Evolutionary conservation across 23 red algal species (phyloP), one percentile per base, ranked within the genome.

Genomic region (Gracilaria caudata): DNA sequence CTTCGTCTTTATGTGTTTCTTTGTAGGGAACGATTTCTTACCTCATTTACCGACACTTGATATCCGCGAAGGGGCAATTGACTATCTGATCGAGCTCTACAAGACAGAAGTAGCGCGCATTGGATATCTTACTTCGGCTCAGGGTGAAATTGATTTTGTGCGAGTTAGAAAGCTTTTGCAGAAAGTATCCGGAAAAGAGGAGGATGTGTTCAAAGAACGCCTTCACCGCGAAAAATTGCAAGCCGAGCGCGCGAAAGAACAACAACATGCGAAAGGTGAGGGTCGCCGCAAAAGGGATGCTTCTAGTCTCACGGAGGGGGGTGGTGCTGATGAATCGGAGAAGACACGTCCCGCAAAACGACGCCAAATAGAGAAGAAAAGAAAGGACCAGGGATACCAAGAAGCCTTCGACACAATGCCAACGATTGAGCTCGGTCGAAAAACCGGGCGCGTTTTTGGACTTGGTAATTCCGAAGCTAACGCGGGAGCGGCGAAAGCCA

Each of bases 11-110:
- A 68, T 99, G 86, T 99, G 93, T 72, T 99, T 99, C 66, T 96
- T 99, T 82, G 97, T 99, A 4, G 97, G 97, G 58, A 99, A 99
- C 56, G 97, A 99, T 61, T 99, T 99, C 58, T 59, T 99, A 40
- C 97, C 97, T 17, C 97, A 99, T 65, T 71, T 99, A 43, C 97
- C 97, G 0, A 81, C 93, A 21, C 80, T 99, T 41, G 93, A 99
- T 55, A 99, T 99, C 81, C 93, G 97, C 38, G 97, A 99, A 37
- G 97, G 97, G 23, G 97, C 93, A 0, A 87, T 99, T 68, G 94
- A 99, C 72, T 92, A 94, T 43, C 79, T 99, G 20, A 88, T 99
- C 30, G 90, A 94, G 64, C 79, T 95, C 0, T 99, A 99, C 97
- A 99, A 99, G 73, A 79, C 79, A 0, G 63, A 85, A 35, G 45